These are phyloP conservation scores for Lignosus rhinocerotis DNA, from an alignment of 1,284 basidiomycete genomes.

Conservation along the genomic window DNA sequence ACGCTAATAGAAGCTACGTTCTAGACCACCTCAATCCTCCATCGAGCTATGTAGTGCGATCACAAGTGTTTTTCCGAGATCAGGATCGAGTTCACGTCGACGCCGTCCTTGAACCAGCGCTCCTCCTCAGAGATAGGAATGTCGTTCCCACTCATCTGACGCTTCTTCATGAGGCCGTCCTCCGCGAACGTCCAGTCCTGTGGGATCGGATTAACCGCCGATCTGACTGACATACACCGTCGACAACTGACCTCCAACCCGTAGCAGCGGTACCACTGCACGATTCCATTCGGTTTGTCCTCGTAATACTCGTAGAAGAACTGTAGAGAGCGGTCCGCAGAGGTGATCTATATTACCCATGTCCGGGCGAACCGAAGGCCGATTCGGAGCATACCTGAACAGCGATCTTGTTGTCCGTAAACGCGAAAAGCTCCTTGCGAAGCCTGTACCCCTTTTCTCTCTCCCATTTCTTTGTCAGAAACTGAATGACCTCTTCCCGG, in stretches of 20 bases:
- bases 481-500: conserved; percentile 46
- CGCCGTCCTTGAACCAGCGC: conserved; percentile 56
- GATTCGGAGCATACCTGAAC: conserved; percentile 39
- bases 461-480: conserved; percentile 57
- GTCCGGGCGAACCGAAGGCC: not conserved
- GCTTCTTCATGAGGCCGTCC: conserved; percentile 55
- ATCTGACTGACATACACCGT: not conserved
- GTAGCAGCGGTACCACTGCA: conserved; percentile 57
- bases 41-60: not conserved
- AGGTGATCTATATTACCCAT: not conserved
- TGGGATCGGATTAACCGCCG: not conserved
- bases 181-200: conserved; percentile 62
- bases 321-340: conserved; percentile 25
- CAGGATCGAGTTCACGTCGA: conserved; percentile 31
- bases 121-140: conserved; percentile 48
- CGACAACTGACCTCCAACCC: conserved; percentile 43
- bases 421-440: conserved; percentile 60
- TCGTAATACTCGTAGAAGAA: conserved; percentile 65
- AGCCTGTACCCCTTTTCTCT: conserved; percentile 48
- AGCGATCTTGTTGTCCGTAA: conserved; percentile 57
- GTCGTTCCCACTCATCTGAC: conserved; percentile 62
- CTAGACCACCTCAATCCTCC: too few relatives aligned
- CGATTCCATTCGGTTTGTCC: conserved; percentile 33
- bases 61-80: conserved; percentile 28
- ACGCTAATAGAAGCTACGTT: too few relatives aligned